Conservation (phyloP, 148 eudicot species). For the Silene uniflora region DNA sequence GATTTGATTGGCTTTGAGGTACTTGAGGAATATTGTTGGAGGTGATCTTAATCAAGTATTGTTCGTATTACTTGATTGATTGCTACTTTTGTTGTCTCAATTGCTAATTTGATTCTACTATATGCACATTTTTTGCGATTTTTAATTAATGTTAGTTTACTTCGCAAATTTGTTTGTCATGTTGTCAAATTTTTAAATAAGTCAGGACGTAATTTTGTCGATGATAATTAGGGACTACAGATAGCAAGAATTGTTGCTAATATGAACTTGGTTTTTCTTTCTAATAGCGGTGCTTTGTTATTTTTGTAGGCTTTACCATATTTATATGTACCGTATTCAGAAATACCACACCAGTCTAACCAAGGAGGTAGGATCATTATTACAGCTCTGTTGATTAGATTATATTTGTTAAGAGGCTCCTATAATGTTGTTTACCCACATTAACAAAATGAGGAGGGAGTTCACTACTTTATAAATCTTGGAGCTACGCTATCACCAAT, state of each 20-base stretch:
- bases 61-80: too few species aligned
- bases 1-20: too few species aligned
- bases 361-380: constrained; percentile 42
- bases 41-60: background rate
- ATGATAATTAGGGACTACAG: background rate
- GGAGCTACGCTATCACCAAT: too few species aligned
- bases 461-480: too few species aligned
- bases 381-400: background rate
- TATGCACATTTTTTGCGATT: too few species aligned
- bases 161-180: too few species aligned
- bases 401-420: background rate
- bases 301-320: constrained; percentile 82
- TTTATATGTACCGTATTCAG: constrained; percentile 70
- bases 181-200: too few species aligned
- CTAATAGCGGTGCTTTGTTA: constrained; percentile 9
- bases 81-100: too few species aligned
- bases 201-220: background rate
- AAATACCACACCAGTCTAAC: constrained; percentile 45
- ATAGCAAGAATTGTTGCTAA: background rate
- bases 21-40: background rate
- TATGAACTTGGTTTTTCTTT: background rate
- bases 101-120: too few species aligned
- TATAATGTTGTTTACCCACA: background rate
- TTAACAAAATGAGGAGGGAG: too few species aligned
- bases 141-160: background rate